These are phyloP conservation scores for Spiromastix sp. DNA, from an alignment of 2,329 filamentous ascomycete genomes.

Conservation along the genomic window DNA sequence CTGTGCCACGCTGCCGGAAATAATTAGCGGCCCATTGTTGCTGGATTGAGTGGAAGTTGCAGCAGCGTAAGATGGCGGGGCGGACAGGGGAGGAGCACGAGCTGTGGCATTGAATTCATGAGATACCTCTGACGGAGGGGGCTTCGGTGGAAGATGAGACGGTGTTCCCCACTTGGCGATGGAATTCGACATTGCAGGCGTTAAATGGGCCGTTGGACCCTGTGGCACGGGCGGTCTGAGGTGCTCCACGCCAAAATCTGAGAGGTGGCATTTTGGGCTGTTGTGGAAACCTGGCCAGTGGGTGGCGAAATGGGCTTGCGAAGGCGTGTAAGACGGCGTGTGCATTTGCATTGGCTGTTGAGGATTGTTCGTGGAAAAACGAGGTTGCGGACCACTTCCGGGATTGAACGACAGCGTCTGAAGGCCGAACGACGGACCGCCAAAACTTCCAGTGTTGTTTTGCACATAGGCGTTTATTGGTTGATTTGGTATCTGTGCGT, in stretches of 20 bases:
- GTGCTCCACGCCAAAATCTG: slow-evolving; percentile 9
- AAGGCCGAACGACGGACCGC: slow-evolving; percentile 81
- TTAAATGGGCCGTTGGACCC: no score
- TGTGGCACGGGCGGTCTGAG: no score
- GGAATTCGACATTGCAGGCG: slow-evolving; percentile 28
- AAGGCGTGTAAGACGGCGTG: not conserved
- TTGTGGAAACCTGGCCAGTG: slow-evolving; percentile 8
- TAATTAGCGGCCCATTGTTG: slow-evolving; percentile 19
- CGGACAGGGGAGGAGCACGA: slow-evolving; percentile 14
- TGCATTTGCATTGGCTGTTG: not conserved
- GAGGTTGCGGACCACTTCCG: slow-evolving; percentile 31
- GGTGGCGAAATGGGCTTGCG: not conserved
- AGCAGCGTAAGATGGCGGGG: slow-evolving; percentile 13
- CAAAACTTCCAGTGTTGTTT: slow-evolving; percentile 67
- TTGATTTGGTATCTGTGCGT: slow-evolving; percentile 67
- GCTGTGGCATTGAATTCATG: slow-evolving; percentile 32
- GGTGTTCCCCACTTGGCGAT: slow-evolving; percentile 42
- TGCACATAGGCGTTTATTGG: slow-evolving; percentile 47
- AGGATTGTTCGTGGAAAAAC: slow-evolving; percentile 16
- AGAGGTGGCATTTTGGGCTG: no score
- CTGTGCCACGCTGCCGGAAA: slow-evolving; percentile 9
- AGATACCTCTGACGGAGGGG: slow-evolving; percentile 36
- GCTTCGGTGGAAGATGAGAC: slow-evolving; percentile 39
- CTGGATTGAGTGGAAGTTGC: slow-evolving; percentile 12
- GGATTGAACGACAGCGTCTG: slow-evolving; percentile 90